Conservation (phyloP, 441 rosid species). For the Syzygium malaccense region DNA sequence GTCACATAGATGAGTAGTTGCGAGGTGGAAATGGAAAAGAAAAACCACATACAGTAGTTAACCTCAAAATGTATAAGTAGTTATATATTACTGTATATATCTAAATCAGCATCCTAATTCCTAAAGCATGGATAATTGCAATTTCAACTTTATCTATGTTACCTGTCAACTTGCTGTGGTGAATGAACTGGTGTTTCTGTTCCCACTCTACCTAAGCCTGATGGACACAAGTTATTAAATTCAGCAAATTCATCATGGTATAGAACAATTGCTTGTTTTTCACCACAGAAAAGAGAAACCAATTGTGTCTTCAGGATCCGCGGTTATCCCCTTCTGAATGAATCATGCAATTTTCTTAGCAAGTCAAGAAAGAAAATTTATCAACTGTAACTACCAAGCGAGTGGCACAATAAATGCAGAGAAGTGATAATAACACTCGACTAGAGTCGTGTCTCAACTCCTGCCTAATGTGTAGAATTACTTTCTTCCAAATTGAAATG, state of each 20-base stretch:
- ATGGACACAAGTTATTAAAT: constrained; percentile 11
- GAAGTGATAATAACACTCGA: background rate
- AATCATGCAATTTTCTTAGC: background rate
- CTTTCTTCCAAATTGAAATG: background rate
- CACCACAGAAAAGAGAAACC: background rate
- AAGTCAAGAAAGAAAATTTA: background rate
- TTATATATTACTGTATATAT: background rate
- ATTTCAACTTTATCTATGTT: constrained; percentile 2
- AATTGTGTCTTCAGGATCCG: background rate
- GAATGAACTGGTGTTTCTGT: constrained; percentile 55
- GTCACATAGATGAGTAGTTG: background rate
- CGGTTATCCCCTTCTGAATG: background rate
- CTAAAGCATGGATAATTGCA: background rate
- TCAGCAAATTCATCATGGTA: background rate
- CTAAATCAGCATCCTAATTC: background rate
- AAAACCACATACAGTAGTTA: background rate
- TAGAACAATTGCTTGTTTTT: background rate
- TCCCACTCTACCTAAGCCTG: constrained; percentile 73
- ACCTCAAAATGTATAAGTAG: background rate
- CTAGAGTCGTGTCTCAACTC: background rate
- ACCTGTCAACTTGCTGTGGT: constrained; percentile 52
- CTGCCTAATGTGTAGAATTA: background rate
- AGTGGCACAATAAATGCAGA: background rate
- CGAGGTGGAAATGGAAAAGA: background rate
- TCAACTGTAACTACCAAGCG: background rate